A percentile compares a stretch with the other conserved stretches of the same genome.
Evolutionary conservation across 2,329 filamentous ascomycete genomes (phyloP).

Genomic region (Cladosporium sp.): DNA sequence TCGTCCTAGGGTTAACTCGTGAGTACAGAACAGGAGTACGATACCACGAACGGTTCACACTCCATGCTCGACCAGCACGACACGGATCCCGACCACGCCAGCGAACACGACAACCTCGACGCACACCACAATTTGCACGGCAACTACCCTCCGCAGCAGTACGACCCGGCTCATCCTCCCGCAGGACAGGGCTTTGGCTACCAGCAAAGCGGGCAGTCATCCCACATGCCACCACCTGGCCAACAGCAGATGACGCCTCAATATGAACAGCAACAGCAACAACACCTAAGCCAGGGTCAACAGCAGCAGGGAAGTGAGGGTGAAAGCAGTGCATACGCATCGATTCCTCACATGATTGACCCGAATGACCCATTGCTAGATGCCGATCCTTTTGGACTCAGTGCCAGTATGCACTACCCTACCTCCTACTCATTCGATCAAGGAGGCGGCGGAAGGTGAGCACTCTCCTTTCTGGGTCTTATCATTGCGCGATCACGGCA

Average conservation of each 20-base stretch:
- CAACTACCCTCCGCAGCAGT: slow-evolving; percentile 31
- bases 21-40: slow-evolving; percentile 91
- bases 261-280: slow-evolving; percentile 19
- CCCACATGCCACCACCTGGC: slow-evolving; percentile 27
- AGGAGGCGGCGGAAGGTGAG: slow-evolving; percentile 10
- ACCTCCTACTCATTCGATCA: slow-evolving; percentile 62
- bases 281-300: slow-evolving; percentile 1
- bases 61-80: slow-evolving; percentile 72
- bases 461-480: neutral
- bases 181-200: slow-evolving; percentile 20
- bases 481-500: neutral
- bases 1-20: slow-evolving; percentile 68
- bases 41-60: slow-evolving; percentile 57
- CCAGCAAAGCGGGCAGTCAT: slow-evolving; percentile 22
- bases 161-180: slow-evolving; percentile 23
- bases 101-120: slow-evolving; percentile 19
- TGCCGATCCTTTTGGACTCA: slow-evolving; percentile 89
- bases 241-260: slow-evolving; percentile 23
- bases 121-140: slow-evolving; percentile 29
- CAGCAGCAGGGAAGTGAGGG: slow-evolving; percentile 13
- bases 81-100: slow-evolving; percentile 35
- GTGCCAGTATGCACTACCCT: slow-evolving; percentile 93
- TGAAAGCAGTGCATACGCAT: slow-evolving; percentile 22
- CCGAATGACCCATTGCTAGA: slow-evolving; percentile 85
- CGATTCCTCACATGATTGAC: slow-evolving; percentile 54